phyloP scores from a whole-genome alignment of 148 eudicot genomes.

The Dysphania ambrosioides region DNA sequence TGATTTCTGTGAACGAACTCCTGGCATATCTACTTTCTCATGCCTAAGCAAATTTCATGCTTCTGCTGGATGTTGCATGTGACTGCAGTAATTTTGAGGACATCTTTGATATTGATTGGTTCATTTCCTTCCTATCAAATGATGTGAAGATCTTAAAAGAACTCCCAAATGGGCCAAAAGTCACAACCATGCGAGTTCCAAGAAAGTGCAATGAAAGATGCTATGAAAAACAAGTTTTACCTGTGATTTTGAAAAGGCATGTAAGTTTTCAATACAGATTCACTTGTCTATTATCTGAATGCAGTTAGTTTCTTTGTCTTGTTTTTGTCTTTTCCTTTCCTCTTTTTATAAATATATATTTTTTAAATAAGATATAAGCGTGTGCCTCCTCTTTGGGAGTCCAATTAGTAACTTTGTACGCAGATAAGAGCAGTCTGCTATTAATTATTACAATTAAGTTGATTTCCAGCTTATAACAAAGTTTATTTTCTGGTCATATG shows the following conservation, averaged over 20 bases:
- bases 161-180: constrained; percentile 72
- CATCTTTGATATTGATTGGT: constrained; percentile 84
- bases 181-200: constrained; percentile 86
- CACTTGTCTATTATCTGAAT: not conserved
- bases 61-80: constrained; percentile 22
- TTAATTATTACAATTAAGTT: not conserved
- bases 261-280: constrained; percentile 51
- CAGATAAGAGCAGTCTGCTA: not conserved
- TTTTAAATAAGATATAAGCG: too few relatives aligned
- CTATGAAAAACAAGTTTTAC: constrained; percentile 68
- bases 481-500: not conserved
- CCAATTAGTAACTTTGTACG: not conserved
- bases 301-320: not conserved
- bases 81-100: constrained; percentile 83
- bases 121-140: constrained; percentile 59
- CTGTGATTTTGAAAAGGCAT: constrained; percentile 72
- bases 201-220: constrained; percentile 84
- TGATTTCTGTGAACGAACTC: constrained; percentile 1
- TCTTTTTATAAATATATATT: too few relatives aligned
- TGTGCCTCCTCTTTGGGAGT: not conserved
- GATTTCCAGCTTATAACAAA: not conserved
- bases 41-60: constrained; percentile 3
- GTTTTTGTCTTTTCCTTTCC: not conserved
- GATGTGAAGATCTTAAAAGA: constrained; percentile 78
- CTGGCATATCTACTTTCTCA: not conserved